phyloP scores from a whole-genome alignment of 305 asterid species.

The Solanum aculeatissimum region DNA sequence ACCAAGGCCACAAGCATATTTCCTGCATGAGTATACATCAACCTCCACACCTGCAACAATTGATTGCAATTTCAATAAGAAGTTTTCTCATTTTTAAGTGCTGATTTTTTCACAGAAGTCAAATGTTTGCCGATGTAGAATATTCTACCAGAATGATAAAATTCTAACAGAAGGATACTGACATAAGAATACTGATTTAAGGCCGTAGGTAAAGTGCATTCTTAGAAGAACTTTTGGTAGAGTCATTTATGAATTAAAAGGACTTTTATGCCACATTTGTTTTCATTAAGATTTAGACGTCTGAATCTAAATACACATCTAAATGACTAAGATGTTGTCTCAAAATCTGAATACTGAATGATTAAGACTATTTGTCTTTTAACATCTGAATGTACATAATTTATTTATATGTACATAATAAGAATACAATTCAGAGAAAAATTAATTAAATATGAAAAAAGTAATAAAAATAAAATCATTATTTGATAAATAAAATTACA shows the following conservation, averaged over 20 bases:
- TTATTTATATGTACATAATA: too few relatives aligned
- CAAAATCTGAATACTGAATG: too few relatives aligned
- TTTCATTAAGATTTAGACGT: too few relatives aligned
- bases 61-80: background rate
- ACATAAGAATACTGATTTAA: background rate
- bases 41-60: conserved; percentile 56
- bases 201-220: background rate
- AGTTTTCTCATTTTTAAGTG: background rate
- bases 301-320: too few relatives aligned
- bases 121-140: background rate
- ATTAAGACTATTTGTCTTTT: too few relatives aligned
- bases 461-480: too few relatives aligned
- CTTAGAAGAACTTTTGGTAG: background rate
- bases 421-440: too few relatives aligned
- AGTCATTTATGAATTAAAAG: background rate
- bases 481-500: too few relatives aligned
- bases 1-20: conserved; percentile 52
- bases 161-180: background rate
- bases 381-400: too few relatives aligned
- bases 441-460: too few relatives aligned
- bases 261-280: background rate
- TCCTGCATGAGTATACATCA: conserved; percentile 59
- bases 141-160: background rate
- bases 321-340: too few relatives aligned
- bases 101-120: background rate